These are phyloP conservation scores for Pichia sp. DNA, from an alignment of 1,139 yeast species.

Conservation along the genomic window DNA sequence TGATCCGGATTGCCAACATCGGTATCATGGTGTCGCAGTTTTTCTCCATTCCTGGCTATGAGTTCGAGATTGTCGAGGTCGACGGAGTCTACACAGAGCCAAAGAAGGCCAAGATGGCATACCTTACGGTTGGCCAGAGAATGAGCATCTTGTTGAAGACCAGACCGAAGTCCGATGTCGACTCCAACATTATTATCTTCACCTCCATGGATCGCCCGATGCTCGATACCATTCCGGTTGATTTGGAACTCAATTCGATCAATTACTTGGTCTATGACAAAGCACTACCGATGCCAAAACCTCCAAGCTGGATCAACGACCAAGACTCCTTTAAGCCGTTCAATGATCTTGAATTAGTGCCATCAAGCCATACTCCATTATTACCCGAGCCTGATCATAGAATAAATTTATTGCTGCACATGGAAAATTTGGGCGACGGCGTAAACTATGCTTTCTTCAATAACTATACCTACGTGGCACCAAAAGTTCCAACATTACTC, in stretches of 20 bases:
- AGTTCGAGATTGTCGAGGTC: constrained; percentile 61
- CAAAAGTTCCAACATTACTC: constrained; percentile 63
- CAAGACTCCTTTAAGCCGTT: constrained; percentile 31
- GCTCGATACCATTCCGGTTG: constrained; percentile 57
- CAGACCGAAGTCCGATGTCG: constrained; percentile 36
- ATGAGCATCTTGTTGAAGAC: constrained; percentile 58
- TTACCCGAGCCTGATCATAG: constrained; percentile 57
- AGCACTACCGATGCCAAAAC: constrained; percentile 23
- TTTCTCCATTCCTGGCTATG: constrained; percentile 63
- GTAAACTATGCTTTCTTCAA: constrained; percentile 74
- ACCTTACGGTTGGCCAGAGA: constrained; percentile 70
- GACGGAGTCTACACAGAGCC: constrained; percentile 69
- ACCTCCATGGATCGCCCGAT: constrained; percentile 58
- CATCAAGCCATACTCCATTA: constrained; percentile 40
- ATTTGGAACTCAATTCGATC: constrained; percentile 50
- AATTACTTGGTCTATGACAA: constrained; percentile 51
- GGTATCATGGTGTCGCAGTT: constrained; percentile 75
- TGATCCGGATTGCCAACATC: constrained; percentile 57
- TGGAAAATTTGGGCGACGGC: constrained; percentile 71
- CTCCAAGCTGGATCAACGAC: constrained; percentile 21
- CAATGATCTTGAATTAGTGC: constrained; percentile 56
- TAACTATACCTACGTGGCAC: constrained; percentile 55
- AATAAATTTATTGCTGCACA: constrained; percentile 53
- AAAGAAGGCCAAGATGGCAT: constrained; percentile 50
- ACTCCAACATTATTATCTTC: constrained; percentile 56